Conservation (phyloP, 2,329 filamentous ascomycete species). For the Alternaria brassicae region DNA sequence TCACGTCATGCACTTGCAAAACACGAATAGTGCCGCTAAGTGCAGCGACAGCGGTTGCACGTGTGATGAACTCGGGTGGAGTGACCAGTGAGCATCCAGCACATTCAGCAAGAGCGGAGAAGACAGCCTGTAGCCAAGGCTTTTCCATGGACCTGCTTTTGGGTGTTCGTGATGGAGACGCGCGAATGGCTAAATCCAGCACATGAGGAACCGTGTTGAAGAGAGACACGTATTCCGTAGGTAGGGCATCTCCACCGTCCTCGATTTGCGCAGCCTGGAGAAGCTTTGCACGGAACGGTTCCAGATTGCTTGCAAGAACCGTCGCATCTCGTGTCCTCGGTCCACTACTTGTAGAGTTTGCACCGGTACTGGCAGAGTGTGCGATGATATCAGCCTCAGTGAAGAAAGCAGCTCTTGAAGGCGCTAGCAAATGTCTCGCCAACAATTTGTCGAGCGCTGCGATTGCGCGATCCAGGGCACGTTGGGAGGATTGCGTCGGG, state of each 20-base stretch:
- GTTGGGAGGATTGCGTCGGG: neutral
- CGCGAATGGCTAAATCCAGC: slow-evolving; percentile 53
- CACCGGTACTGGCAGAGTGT: slow-evolving; percentile 6
- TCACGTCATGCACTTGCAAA: slow-evolving; percentile 34
- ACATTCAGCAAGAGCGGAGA: slow-evolving; percentile 49
- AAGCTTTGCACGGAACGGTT: slow-evolving; percentile 39
- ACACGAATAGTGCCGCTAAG: slow-evolving; percentile 36
- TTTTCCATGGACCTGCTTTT: slow-evolving; percentile 51
- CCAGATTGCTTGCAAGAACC: slow-evolving; percentile 29
- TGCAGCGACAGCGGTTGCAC: slow-evolving; percentile 28
- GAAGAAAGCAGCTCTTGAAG: slow-evolving; percentile 50
- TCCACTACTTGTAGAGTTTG: neutral
- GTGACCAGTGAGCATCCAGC: slow-evolving; percentile 37
- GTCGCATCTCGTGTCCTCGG: slow-evolving; percentile 21
- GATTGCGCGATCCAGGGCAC: slow-evolving; percentile 17
- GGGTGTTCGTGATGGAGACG: slow-evolving; percentile 50
- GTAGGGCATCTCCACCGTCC: slow-evolving; percentile 33
- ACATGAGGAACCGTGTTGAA: slow-evolving; percentile 44
- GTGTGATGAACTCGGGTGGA: slow-evolving; percentile 30
- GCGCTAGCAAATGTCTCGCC: slow-evolving; percentile 53
- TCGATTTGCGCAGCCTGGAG: slow-evolving; percentile 43
- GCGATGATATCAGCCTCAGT: slow-evolving; percentile 16
- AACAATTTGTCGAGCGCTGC: slow-evolving; percentile 47
- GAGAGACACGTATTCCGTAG: slow-evolving; percentile 28
- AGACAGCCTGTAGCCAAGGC: slow-evolving; percentile 55